phyloP scores from a whole-genome alignment of 2,329 filamentous ascomycete species.

The Penicillium digitatum region DNA sequence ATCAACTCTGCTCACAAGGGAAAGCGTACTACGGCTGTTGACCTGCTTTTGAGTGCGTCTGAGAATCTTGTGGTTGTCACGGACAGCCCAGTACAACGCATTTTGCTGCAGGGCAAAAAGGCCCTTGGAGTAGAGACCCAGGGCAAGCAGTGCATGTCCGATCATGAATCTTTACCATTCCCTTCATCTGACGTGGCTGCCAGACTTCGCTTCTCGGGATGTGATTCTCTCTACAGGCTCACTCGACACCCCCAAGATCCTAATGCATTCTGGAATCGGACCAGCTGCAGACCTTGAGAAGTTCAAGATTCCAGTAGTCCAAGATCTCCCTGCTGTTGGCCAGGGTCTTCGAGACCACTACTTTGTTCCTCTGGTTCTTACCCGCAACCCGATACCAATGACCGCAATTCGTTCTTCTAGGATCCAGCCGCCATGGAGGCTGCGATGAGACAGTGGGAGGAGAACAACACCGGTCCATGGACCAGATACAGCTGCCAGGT shows the following conservation, averaged over 20 bases:
- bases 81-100: slow-evolving; percentile 45
- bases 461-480: slow-evolving; percentile 40
- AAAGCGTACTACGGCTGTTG: slow-evolving; percentile 50
- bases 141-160: slow-evolving; percentile 38
- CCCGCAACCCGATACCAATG: slow-evolving; percentile 43
- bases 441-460: slow-evolving; percentile 49
- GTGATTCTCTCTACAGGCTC: slow-evolving; percentile 42
- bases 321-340: slow-evolving; percentile 43
- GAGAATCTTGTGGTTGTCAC: slow-evolving; percentile 54
- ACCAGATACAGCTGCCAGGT: slow-evolving; percentile 29
- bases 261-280: slow-evolving; percentile 50
- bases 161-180: background rate
- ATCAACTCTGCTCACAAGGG: slow-evolving; percentile 51
- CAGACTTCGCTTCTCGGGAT: slow-evolving; percentile 37
- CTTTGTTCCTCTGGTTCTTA: slow-evolving; percentile 33
- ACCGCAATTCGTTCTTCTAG: slow-evolving; percentile 47
- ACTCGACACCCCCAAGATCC: slow-evolving; percentile 41
- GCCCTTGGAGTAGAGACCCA: slow-evolving; percentile 46
- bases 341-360: slow-evolving; percentile 47
- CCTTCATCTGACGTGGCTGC: background rate
- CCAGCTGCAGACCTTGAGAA: slow-evolving; percentile 41
- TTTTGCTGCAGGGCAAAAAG: slow-evolving; percentile 47
- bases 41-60: slow-evolving; percentile 46
- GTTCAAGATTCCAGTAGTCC: slow-evolving; percentile 42
- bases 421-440: slow-evolving; percentile 42